Percentiles rank a stretch among this genome's conserved stretches.
Conservation (phyloP, 495 filamentous ascomycete genomes). For the Aspergillus sparsus region DNA sequence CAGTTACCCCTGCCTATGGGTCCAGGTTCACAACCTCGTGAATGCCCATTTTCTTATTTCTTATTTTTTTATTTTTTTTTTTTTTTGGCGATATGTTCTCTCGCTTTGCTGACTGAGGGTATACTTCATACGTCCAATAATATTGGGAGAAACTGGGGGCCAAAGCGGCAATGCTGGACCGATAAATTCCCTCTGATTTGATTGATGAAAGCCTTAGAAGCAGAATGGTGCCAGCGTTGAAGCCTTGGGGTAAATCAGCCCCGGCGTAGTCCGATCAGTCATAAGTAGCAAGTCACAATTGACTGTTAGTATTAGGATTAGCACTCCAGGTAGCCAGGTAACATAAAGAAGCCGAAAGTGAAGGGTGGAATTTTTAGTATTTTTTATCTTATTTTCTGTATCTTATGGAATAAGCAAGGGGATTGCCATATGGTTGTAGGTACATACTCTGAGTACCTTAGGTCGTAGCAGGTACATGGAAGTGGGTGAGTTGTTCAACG, state of each 20-base stretch:
- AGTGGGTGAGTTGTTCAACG: neutral
- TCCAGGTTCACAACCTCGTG: neutral
- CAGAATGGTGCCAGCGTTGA: constrained; percentile 8
- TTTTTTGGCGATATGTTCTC: too few species aligned
- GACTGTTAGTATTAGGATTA: neutral
- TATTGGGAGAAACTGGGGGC: neutral
- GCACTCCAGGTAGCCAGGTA: neutral
- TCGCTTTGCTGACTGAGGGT: too few species aligned
- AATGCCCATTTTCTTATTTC: neutral
- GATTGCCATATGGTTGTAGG: neutral
- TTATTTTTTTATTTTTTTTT: too few species aligned
- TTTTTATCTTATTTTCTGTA: neutral
- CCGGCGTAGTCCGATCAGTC: neutral
- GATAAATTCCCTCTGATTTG: neutral
- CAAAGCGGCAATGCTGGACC: neutral
- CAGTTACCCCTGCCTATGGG: constrained; percentile 2
- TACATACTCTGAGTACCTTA: too few species aligned
- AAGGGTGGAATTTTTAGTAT: too few species aligned
- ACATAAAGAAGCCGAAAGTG: neutral
- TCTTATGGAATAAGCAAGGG: constrained; percentile 5
- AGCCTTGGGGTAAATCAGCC: neutral
- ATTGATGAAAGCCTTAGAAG: neutral
- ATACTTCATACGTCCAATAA: too few species aligned
- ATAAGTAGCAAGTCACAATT: neutral
- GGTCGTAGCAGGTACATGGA: neutral